These are phyloP conservation scores for Suillus subalutaceus DNA, from an alignment of 768 basidiomycete genomes.

Conservation along the genomic window DNA sequence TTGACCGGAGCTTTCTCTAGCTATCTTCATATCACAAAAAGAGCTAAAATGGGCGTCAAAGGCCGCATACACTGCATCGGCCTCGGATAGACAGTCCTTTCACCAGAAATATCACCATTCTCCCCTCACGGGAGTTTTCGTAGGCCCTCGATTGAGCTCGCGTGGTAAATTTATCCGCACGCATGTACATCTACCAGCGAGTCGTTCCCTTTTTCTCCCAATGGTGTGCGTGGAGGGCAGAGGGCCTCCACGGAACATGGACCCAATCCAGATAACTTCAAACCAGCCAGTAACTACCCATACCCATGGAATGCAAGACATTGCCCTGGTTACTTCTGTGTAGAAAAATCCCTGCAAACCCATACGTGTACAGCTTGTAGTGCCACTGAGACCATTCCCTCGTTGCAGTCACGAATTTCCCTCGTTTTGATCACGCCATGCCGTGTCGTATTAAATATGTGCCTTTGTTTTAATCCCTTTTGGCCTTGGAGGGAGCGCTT, in stretches of 20 bases:
- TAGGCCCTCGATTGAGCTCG: background rate
- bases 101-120: background rate
- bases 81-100: background rate
- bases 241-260: constrained; percentile 3
- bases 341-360: background rate
- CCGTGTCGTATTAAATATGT: constrained; percentile 6
- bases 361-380: background rate
- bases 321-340: background rate
- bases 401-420: constrained; percentile 13
- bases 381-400: background rate
- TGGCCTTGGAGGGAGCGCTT: constrained; percentile 3
- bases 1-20: background rate
- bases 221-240: constrained; percentile 4
- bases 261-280: background rate
- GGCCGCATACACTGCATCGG: background rate
- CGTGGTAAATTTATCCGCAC: background rate
- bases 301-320: background rate
- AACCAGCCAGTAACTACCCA: background rate
- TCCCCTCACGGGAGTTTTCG: background rate
- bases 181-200: background rate
- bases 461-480: constrained; percentile 12
- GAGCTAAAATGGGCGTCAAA: constrained; percentile 6
- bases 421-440: constrained; percentile 19
- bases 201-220: constrained; percentile 7
- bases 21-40: background rate